These are phyloP conservation scores for Pseudogymnoascus sp. DNA, from an alignment of 2,329 filamentous ascomycete species.

Conservation along the genomic window DNA sequence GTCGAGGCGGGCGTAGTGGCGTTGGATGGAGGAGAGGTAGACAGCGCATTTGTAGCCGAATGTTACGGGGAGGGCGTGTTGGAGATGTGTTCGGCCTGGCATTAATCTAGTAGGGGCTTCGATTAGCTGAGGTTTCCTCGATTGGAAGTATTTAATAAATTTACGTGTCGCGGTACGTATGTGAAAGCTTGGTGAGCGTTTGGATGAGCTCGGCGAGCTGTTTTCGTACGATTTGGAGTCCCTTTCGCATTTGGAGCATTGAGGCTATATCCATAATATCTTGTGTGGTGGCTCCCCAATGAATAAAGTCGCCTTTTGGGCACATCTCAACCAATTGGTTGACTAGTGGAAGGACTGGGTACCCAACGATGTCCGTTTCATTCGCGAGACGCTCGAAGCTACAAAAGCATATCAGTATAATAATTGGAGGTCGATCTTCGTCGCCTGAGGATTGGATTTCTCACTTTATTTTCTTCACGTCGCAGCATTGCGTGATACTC, in stretches of 20 bases:
- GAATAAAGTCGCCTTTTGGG: conserved; percentile 37
- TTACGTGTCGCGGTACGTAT: background rate
- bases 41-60: conserved; percentile 49
- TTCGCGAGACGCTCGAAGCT: background rate
- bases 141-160: background rate
- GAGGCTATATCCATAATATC: conserved; percentile 47
- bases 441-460: conserved; percentile 15
- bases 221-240: conserved; percentile 36
- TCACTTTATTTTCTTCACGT: background rate
- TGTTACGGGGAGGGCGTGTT: conserved; percentile 44
- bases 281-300: conserved; percentile 48
- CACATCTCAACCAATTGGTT: conserved; percentile 32
- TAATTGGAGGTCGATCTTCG: background rate
- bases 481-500: background rate
- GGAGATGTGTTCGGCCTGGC: conserved; percentile 46
- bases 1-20: conserved; percentile 37
- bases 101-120: conserved; percentile 26
- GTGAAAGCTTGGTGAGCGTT: conserved; percentile 32
- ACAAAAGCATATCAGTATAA: background rate
- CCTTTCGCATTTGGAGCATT: conserved; percentile 42
- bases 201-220: conserved; percentile 34
- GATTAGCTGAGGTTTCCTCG: background rate
- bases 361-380: conserved; percentile 41
- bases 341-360: conserved; percentile 41
- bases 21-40: conserved; percentile 39